Percentiles rank a stretch among this genome's conserved stretches.
Conservation (phyloP, 2,329 filamentous ascomycete genomes). For the Colletotrichum echinochloae region DNA sequence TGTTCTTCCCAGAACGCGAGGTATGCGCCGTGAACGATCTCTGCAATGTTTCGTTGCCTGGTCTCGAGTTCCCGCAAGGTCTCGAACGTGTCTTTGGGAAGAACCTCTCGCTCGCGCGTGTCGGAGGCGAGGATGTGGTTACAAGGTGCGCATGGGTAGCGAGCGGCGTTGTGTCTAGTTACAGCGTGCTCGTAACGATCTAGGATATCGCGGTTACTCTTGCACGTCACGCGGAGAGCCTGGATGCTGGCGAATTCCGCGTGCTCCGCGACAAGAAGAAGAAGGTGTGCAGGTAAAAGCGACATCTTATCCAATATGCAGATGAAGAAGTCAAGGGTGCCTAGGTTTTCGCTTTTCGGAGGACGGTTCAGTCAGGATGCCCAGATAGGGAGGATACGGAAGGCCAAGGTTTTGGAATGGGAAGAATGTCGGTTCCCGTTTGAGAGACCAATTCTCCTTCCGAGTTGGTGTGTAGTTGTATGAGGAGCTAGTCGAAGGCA, state of each 20-base stretch:
- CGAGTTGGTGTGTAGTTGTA: neutral
- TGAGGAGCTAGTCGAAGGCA: neutral
- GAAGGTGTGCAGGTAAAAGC: conserved; percentile 29
- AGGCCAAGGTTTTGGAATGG: neutral
- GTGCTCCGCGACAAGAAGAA: conserved; percentile 32
- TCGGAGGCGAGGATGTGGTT: conserved; percentile 39
- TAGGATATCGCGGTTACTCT: conserved; percentile 29
- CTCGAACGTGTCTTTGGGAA: conserved; percentile 28
- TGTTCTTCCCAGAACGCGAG: conserved; percentile 35
- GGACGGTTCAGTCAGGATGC: neutral
- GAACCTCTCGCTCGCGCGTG: conserved; percentile 33
- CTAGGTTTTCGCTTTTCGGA: too few relatives aligned
- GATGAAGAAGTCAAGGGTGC: neutral
- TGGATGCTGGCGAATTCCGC: conserved; percentile 31
- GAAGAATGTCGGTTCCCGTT: neutral
- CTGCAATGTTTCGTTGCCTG: conserved; percentile 33
- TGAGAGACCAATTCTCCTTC: neutral
- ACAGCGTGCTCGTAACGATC: conserved; percentile 38
- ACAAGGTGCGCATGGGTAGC: conserved; percentile 19
- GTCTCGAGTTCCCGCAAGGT: conserved; percentile 37
- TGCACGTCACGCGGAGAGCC: conserved; percentile 33
- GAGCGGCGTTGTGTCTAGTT: conserved; percentile 26
- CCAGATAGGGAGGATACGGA: neutral
- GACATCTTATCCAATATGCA: conserved; percentile 31
- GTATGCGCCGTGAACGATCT: conserved; percentile 29